Evolutionary conservation across 2,329 filamentous ascomycete species (phyloP), one percentile per base, ranked within the genome.

Genomic region (Xylariaceae sp.): DNA sequence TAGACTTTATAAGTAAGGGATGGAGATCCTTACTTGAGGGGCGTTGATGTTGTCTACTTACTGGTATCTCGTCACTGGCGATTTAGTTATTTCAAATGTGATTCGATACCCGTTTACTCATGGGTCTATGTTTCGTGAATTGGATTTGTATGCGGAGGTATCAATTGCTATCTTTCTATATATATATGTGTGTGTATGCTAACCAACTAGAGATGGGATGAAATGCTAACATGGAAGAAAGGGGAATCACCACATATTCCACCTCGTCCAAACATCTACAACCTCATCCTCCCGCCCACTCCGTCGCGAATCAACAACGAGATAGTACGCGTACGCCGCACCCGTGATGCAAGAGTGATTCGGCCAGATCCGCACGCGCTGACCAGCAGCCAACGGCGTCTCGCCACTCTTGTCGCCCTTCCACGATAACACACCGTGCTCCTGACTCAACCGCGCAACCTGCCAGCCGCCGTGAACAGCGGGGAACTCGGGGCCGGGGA

Each of bases 271-370:
- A 18, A 92, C 81, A 77, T 93, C 90, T n/a, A 89, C 78, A 61
- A 90, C 79, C 66, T 83, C 80, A 60, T 86, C 79, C 65, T 83
- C 80, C 18, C 77, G 76, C 0, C 78, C 80, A 55, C 77, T 74
- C 13, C 72, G 74, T 54, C 80, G 77, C 34, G 83, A 84, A 72
- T 93, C 89, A 1, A 92, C 84, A 39, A 93, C 76, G 17, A 91
- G 75, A 74, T 91, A 94, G 80, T 84, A 90, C 1, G 81, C 84
- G 74, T 87, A 89, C 34, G 83, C 82, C 0, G 85, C 86, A 0
- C 88, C 86, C 1, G 89, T 83, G 65, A 93, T 87, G 71, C 90
- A 94, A 41, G 89, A 85, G 74, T 94, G 90, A 67, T 93, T 93
- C 0, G 89, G 89, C 85, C 87, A 92, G 6, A 93, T 76, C 59